Evolutionary conservation across 768 basidiomycete genomes (phyloP).

Genomic region (Pulveroboletus sp.): DNA sequence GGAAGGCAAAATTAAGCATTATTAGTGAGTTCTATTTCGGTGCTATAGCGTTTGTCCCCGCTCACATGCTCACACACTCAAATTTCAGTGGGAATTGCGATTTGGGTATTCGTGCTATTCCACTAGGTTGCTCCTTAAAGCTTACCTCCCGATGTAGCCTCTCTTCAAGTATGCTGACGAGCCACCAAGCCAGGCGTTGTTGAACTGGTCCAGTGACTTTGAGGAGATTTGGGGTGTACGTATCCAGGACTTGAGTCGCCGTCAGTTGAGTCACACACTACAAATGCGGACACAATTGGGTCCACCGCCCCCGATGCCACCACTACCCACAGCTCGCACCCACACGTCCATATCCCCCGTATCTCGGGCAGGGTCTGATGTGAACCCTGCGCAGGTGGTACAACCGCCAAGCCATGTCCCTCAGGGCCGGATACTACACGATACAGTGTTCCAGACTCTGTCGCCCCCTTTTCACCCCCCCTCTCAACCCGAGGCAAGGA

Average conservation of each 20-base stretch:
- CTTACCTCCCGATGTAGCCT: conserved; percentile 39
- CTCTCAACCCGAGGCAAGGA: conserved; percentile 17
- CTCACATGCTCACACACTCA: conserved; percentile 6
- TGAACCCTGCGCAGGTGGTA: conserved; percentile 8
- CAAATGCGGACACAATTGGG: conserved; percentile 14
- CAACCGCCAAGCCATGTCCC: conserved; percentile 29
- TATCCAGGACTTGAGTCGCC: conserved; percentile 42
- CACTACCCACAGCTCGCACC: conserved; percentile 26
- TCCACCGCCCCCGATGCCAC: conserved; percentile 27
- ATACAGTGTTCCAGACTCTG: conserved; percentile 30
- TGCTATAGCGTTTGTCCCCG: conserved; percentile 23
- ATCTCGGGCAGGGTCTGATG: conserved; percentile 21
- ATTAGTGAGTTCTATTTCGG: conserved; percentile 40
- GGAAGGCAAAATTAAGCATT: conserved; percentile 39
- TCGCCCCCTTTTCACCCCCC: conserved; percentile 10
- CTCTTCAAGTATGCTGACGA: conserved; percentile 60
- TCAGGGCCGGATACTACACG: conserved; percentile 34
- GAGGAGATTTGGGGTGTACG: conserved; percentile 64
- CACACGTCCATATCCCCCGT: conserved; percentile 18
- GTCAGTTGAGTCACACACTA: conserved; percentile 14
- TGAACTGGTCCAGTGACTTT: conserved; percentile 58
- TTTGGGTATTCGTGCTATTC: conserved; percentile 48
- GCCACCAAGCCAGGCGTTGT: conserved; percentile 47
- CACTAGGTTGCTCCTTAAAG: conserved; percentile 22
- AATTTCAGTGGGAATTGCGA: conserved; percentile 51